Evolutionary conservation across 805 yeast species (phyloP).

Genomic region (Torulaspora franciscae): DNA sequence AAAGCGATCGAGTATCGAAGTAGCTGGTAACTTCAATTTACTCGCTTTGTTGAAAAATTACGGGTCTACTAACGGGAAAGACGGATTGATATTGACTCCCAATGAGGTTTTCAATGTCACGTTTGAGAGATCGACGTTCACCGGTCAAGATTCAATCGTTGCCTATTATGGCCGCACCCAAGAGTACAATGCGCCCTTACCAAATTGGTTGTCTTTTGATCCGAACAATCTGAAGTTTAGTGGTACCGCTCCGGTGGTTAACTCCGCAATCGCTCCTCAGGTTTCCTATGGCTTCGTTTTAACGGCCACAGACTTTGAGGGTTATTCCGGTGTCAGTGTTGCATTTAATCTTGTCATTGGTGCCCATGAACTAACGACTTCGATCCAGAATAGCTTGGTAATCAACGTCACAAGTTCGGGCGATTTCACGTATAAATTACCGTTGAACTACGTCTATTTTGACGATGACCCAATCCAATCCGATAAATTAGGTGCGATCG

Average conservation of each 20-base stretch:
- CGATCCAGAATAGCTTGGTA: slow-evolving; percentile 49
- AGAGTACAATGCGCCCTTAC: slow-evolving; percentile 75
- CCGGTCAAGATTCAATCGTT: slow-evolving; percentile 43
- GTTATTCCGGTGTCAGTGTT: slow-evolving; percentile 66
- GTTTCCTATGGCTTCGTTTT: slow-evolving; percentile 61
- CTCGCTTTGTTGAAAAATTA: slow-evolving; percentile 51
- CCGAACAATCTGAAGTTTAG: slow-evolving; percentile 56
- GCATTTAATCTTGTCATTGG: slow-evolving; percentile 75
- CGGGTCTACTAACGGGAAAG: slow-evolving; percentile 73
- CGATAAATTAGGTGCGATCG: slow-evolving; percentile 52
- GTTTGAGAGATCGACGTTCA: slow-evolving; percentile 60
- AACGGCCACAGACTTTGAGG: slow-evolving; percentile 73
- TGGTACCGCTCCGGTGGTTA: slow-evolving; percentile 85
- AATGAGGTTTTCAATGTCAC: slow-evolving; percentile 60
- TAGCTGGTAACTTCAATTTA: slow-evolving; percentile 39
- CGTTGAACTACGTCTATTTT: slow-evolving; percentile 56
- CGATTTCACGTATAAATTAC: slow-evolving; percentile 51
- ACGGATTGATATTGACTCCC: slow-evolving; percentile 69
- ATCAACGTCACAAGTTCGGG: slow-evolving; percentile 67
- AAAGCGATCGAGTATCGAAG: slow-evolving; percentile 42
- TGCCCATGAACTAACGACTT: slow-evolving; percentile 75
- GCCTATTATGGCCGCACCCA: slow-evolving; percentile 77
- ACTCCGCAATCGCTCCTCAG: slow-evolving; percentile 86
- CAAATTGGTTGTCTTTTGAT: slow-evolving; percentile 82
- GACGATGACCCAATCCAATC: slow-evolving; percentile 51